These are phyloP conservation scores for Penicillium waksmanii DNA, from an alignment of 495 filamentous ascomycete genomes.

Conservation along the genomic window DNA sequence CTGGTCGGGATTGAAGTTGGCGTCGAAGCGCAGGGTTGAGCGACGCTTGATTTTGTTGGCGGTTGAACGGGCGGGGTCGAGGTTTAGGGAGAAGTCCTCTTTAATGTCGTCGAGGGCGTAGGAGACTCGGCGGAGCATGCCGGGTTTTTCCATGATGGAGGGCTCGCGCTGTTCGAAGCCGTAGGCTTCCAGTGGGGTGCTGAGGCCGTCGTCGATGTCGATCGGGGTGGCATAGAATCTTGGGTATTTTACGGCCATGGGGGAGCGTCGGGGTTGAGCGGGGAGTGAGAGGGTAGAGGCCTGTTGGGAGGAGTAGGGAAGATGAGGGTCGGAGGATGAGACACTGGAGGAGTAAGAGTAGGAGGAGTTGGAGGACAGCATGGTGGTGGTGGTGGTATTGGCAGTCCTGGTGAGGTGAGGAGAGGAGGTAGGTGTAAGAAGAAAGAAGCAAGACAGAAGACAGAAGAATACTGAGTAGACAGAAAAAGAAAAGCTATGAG, in stretches of 20 bases:
- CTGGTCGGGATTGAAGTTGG: background rate
- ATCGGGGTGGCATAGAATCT: slow-evolving; percentile 49
- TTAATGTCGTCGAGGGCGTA: slow-evolving; percentile 47
- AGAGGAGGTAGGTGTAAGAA: slow-evolving; percentile 15
- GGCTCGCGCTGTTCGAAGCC: slow-evolving; percentile 45
- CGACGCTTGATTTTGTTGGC: slow-evolving; percentile 39
- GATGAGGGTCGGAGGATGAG: slow-evolving; percentile 35
- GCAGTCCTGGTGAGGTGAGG: slow-evolving; percentile 6
- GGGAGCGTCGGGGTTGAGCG: slow-evolving; percentile 21
- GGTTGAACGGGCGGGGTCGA: slow-evolving; percentile 28
- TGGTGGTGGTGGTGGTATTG: slow-evolving; percentile 26
- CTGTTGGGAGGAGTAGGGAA: slow-evolving; percentile 35
- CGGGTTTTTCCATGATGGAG: slow-evolving; percentile 39
- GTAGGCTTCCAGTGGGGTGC: slow-evolving; percentile 43
- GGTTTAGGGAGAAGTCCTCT: slow-evolving; percentile 40
- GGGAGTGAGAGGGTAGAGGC: slow-evolving; percentile 36
- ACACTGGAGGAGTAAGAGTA: slow-evolving; percentile 36
- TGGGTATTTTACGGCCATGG: slow-evolving; percentile 33
- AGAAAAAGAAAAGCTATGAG: background rate
- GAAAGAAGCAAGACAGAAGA: slow-evolving; percentile 17
- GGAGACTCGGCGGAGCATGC: slow-evolving; percentile 43
- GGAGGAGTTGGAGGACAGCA: slow-evolving; percentile 35
- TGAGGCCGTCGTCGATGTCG: slow-evolving; percentile 33
- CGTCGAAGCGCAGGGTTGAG: slow-evolving; percentile 36
- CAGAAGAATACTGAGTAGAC: slow-evolving; percentile 25